Base-by-base conservation (phyloP, 2,329 filamentous ascomycete genomes). In the Pseudogymnoascus sp. region DNA sequence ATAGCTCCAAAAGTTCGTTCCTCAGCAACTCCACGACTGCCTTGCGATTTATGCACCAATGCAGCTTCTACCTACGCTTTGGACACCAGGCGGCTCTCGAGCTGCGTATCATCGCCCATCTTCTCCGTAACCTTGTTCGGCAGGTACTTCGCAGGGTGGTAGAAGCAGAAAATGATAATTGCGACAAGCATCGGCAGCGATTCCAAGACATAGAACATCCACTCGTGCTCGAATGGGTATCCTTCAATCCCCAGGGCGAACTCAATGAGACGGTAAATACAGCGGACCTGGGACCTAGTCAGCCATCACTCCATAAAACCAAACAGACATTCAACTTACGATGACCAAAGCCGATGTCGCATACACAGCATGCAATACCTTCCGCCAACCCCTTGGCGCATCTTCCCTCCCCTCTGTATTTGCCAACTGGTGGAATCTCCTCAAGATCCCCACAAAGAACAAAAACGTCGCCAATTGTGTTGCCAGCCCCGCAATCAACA, bases 141-240 rank as follows among this genome's bases (percentile, higher is more conserved):
- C 44, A 80, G 68, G 62, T 74, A 77, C 9, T 68, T 71, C 6
- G 72, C 72, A 0, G 80, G 80, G 64, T 83, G 78, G 67, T 75
- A 82, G 37, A 79, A 66, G 4, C 77, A 78, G 63, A 83, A 79
- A 1, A 79, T 72, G 0, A 74, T 68, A 35, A 83, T 74, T 5
- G 80, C 79, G 0, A 75, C 68, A 2, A 77, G 63, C 71, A 81
- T 79, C 0, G 80, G 79, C 5, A 79, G 63, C 0, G 77, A 74
- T 63, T 83, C 81, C 11, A 83, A 77, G 2, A 76, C 74, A 73
- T 79, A 83, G 61, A 83, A 78, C 29, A 78, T 76, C 77, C 80
- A 82, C 64, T 83, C 80, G 21, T 79, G 76, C 3, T 68, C 73
- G 65, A 81, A 79, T 0, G 78, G 70, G 65, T 83, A 83, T 13